Percentiles rank a stretch among this genome's conserved stretches.
phyloP scores from a whole-genome alignment of 2,329 filamentous ascomycete genomes.

The Hymenoscyphus scutula region DNA sequence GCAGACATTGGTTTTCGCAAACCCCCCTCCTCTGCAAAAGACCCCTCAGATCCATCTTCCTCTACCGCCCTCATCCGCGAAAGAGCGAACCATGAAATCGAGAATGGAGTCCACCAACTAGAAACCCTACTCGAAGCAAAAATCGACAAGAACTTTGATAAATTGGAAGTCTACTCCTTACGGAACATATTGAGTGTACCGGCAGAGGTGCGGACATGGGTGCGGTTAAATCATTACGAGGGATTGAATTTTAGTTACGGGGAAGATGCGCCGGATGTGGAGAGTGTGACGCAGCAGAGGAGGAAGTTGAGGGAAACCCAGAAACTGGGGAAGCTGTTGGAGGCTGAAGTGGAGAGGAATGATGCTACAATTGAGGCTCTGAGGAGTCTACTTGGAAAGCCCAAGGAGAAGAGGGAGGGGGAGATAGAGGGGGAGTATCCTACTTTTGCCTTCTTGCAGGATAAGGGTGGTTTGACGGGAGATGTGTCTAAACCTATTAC shows the following conservation, averaged over 20 bases:
- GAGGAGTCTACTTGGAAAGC: conserved; percentile 52
- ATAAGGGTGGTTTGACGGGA: conserved; percentile 50
- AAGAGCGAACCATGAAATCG: conserved; percentile 68
- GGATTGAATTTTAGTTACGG: conserved; percentile 34
- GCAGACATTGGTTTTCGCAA: conserved; percentile 75
- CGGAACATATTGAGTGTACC: conserved; percentile 77
- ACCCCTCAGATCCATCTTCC: conserved; percentile 41
- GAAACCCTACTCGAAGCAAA: conserved; percentile 78
- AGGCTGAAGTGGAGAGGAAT: conserved; percentile 69
- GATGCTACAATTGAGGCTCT: conserved; percentile 67
- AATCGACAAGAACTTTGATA: conserved; percentile 82
- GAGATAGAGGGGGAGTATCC: conserved; percentile 25
- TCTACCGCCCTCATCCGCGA: conserved; percentile 43
- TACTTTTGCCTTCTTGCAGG: conserved; percentile 55
- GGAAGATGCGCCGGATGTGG: conserved; percentile 54
- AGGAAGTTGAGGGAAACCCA: conserved; percentile 75
- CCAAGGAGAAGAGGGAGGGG: conserved; percentile 41
- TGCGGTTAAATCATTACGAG: conserved; percentile 82
- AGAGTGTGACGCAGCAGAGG: conserved; percentile 69
- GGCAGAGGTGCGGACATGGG: conserved; percentile 71
- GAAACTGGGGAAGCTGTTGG: conserved; percentile 67
- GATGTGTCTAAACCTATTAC: conserved; percentile 57
- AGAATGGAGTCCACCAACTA: conserved; percentile 81
- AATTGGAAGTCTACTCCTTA: conserved; percentile 86
- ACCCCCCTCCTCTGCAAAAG: conserved; percentile 41